Conservation (phyloP, 495 filamentous ascomycete species). For the Glutinoglossum americanum region DNA sequence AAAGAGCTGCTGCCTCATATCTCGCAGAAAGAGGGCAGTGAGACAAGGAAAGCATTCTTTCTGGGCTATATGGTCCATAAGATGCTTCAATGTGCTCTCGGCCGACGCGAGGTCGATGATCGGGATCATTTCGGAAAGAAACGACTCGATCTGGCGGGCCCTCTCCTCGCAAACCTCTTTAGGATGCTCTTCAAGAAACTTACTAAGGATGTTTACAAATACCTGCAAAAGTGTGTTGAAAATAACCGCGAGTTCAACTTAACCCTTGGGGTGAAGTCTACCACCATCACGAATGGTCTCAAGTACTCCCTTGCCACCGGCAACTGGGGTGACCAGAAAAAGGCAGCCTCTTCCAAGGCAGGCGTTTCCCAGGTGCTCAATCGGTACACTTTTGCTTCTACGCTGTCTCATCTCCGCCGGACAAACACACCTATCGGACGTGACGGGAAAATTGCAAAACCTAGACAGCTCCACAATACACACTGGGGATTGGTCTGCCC, state of each 20-base stretch:
- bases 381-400: slow-evolving; percentile 92
- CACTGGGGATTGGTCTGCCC: slow-evolving; percentile 98
- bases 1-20: slow-evolving; percentile 95
- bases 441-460: slow-evolving; percentile 96
- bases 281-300: slow-evolving; percentile 73
- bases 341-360: slow-evolving; percentile 78
- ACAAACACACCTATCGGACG: slow-evolving; percentile 96
- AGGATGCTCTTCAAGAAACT: slow-evolving; percentile 67
- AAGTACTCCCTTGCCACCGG: slow-evolving; percentile 97
- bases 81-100: slow-evolving; percentile 75
- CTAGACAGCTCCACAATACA: slow-evolving; percentile 92
- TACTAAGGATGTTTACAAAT: slow-evolving; percentile 68
- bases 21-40: slow-evolving; percentile 85
- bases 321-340: slow-evolving; percentile 99
- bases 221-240: slow-evolving; percentile 82
- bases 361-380: slow-evolving; percentile 97
- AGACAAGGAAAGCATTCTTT: slow-evolving; percentile 95
- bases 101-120: slow-evolving; percentile 80
- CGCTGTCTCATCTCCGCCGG: slow-evolving; percentile 81
- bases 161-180: slow-evolving; percentile 83
- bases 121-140: slow-evolving; percentile 99
- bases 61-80: slow-evolving; percentile 96
- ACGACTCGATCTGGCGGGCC: slow-evolving; percentile 84
- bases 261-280: slow-evolving; percentile 73
- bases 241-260: slow-evolving; percentile 70